phyloP scores from a whole-genome alignment of 345 rosid genomes.

The Acer saccharum region DNA sequence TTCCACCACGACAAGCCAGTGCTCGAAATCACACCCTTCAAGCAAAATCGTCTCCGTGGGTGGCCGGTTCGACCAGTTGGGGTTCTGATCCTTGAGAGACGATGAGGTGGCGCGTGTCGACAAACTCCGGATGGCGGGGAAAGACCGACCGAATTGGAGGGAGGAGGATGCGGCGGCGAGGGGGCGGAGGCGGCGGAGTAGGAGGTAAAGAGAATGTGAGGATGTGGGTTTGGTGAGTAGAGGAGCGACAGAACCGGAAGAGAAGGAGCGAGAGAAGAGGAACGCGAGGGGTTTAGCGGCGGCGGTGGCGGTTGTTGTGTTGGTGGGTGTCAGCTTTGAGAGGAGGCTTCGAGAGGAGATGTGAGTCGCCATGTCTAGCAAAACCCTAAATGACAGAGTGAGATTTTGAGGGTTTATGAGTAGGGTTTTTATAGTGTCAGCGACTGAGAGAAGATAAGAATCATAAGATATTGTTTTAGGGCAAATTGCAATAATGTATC shows the following conservation, averaged over 20 bases:
- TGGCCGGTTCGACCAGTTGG: slow-evolving; percentile 93
- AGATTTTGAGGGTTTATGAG: not conserved
- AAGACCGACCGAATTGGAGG: slow-evolving; percentile 17
- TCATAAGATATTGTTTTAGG: too few species aligned
- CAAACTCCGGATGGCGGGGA: slow-evolving; percentile 32
- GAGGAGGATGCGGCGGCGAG: slow-evolving; percentile 8
- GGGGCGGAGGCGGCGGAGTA: slow-evolving; percentile 29
- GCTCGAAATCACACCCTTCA: slow-evolving; percentile 93
- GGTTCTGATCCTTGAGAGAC: slow-evolving; percentile 69
- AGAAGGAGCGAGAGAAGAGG: slow-evolving; percentile 29
- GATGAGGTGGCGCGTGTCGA: slow-evolving; percentile 56
- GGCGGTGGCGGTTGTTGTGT: not conserved
- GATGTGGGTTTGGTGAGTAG: slow-evolving; percentile 13
- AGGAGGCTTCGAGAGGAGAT: slow-evolving; percentile 43
- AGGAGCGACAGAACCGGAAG: slow-evolving; percentile 23
- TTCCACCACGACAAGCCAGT: slow-evolving; percentile 92
- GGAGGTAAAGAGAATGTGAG: not conserved
- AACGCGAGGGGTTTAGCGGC: slow-evolving; percentile 31
- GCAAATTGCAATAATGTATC: too few species aligned
- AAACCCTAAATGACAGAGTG: slow-evolving; percentile 7
- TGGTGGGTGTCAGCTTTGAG: slow-evolving; percentile 18
- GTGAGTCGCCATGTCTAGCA: slow-evolving; percentile 44
- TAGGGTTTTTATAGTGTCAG: not conserved
- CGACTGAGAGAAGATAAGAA: not conserved
- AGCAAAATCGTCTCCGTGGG: slow-evolving; percentile 90